Evolutionary conservation across 2,329 filamentous ascomycete species (phyloP).

Genomic region (Penicillium sp.): DNA sequence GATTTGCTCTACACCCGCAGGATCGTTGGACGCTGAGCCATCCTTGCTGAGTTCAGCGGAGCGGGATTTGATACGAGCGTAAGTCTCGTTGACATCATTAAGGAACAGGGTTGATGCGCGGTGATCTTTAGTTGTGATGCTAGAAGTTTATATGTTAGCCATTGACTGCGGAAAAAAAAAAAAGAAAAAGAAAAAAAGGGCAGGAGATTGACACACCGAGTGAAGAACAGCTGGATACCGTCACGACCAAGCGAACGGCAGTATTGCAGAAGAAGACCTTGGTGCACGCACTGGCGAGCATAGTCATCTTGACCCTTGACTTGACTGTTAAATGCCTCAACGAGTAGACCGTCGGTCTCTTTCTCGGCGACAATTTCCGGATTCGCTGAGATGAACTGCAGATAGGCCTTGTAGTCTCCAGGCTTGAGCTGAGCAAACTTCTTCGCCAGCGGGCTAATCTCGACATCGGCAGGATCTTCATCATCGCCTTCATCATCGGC

Average conservation of each 20-base stretch:
- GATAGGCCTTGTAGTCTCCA: slow-evolving; percentile 68
- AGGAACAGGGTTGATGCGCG: slow-evolving; percentile 87
- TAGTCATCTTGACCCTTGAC: slow-evolving; percentile 67
- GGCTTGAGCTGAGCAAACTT: slow-evolving; percentile 75
- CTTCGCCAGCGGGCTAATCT: slow-evolving; percentile 74
- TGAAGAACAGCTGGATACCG: slow-evolving; percentile 91
- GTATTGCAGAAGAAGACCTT: slow-evolving; percentile 89
- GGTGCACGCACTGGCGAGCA: slow-evolving; percentile 84
- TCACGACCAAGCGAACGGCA: slow-evolving; percentile 85
- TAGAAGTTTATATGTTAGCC: slow-evolving; percentile 22
- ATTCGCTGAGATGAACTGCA: slow-evolving; percentile 75
- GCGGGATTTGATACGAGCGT: slow-evolving; percentile 73
- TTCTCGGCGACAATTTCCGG: slow-evolving; percentile 75
- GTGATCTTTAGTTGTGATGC: slow-evolving; percentile 81
- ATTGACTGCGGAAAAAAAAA: not conserved
- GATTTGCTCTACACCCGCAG: slow-evolving; percentile 83
- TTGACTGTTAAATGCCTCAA: slow-evolving; percentile 87
- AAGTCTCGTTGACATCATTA: slow-evolving; percentile 89
- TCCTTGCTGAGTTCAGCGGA: slow-evolving; percentile 69
- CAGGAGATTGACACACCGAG: slow-evolving; percentile 53
- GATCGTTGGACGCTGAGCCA: slow-evolving; percentile 49
- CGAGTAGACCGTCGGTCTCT: slow-evolving; percentile 85
- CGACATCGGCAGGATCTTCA: slow-evolving; percentile 68
- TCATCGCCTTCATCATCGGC: slow-evolving; percentile 51
- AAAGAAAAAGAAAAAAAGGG: not conserved